Conservation (phyloP, 805 yeast genomes). For the Candida chilensis region DNA sequence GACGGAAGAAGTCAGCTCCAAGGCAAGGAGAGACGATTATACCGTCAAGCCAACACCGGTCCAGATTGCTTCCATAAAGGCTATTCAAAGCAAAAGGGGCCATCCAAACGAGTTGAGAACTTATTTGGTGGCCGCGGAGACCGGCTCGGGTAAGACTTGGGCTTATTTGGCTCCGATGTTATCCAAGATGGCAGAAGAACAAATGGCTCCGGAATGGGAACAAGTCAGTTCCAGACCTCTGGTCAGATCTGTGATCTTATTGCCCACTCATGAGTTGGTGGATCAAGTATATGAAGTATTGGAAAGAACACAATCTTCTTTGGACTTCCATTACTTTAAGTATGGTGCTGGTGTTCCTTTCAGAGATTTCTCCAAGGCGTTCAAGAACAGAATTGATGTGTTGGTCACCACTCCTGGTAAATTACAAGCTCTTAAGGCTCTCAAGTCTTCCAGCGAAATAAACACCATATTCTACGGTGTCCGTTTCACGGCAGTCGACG, state of each 20-base stretch:
- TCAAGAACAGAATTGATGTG: constrained; percentile 58
- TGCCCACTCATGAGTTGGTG: constrained; percentile 87
- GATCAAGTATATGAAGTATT: constrained; percentile 59
- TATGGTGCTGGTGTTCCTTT: constrained; percentile 60
- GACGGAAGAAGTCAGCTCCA: constrained; percentile 42
- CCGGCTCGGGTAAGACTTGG: constrained; percentile 96
- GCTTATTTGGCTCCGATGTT: constrained; percentile 76
- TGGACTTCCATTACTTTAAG: constrained; percentile 39
- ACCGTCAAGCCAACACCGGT: constrained; percentile 63
- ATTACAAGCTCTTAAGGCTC: constrained; percentile 31
- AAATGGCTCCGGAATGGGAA: constrained; percentile 28
- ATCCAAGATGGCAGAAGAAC: constrained; percentile 56
- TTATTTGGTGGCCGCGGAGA: constrained; percentile 87
- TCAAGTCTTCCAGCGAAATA: constrained; percentile 17
- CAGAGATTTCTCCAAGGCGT: constrained; percentile 35
- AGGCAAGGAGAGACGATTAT: no score
- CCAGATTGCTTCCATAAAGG: constrained; percentile 66
- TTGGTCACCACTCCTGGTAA: constrained; percentile 83
- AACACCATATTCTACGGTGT: constrained; percentile 33
- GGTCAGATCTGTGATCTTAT: constrained; percentile 64
- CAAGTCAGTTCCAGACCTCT: constrained; percentile 23
- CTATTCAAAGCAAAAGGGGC: constrained; percentile 33
- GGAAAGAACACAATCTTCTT: constrained; percentile 15
- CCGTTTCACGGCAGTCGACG: constrained; percentile 70
- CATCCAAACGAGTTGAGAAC: constrained; percentile 34